Evolutionary conservation across 495 filamentous ascomycete genomes (phyloP), one percentile per base, ranked within the genome.

Genomic region (Tetracladium marchalianum): DNA sequence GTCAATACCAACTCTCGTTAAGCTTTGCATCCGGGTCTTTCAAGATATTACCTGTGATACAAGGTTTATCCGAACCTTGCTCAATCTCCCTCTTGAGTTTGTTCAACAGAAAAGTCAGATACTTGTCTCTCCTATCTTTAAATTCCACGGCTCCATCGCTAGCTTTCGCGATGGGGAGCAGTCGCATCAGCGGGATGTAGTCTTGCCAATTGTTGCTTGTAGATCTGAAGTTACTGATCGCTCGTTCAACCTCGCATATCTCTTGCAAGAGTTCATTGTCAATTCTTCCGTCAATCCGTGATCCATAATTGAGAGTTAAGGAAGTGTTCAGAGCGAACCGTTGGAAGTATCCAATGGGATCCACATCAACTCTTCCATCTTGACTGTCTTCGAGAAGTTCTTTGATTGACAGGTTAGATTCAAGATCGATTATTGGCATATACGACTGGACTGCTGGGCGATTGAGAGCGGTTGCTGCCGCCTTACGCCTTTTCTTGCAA

Each of bases 141-240:
- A 74, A 81, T 46, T 72, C 67, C 10, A 70, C 55, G 1, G 80
- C 73, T 46, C 73, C 71, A 31, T 56, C 60, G 52, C 69, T 80
- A 47, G 58, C 64, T 41, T 67, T 75, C 7, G 22, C 22, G 7
- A 27, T 27, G n/a, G 76, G 73, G 37, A 72, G 64, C 36, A 82
- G 60, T 15, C 80, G 67, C 49, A 85, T 55, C 35, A 83, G 49
- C 0, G 81, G 80, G 36, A 85, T 73, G 55, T 84, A 84, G 50
- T 85, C 80, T 49, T 81, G 78, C 77, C 78, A 84, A 56, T 83
- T 82, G 59, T 82, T 80, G 47, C 73, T 78, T 0, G 80, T 83
- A 34, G 71, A 76, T 43, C 80, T 71, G 55, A 82, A 78, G 51
- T 81, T 81, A 16, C 70, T 75, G 32, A 83, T 71, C 6, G 70